Evolutionary conservation across 768 basidiomycete species (phyloP), one percentile per base, ranked within the genome.

Genomic region (Stropharia rugosoannulata): DNA sequence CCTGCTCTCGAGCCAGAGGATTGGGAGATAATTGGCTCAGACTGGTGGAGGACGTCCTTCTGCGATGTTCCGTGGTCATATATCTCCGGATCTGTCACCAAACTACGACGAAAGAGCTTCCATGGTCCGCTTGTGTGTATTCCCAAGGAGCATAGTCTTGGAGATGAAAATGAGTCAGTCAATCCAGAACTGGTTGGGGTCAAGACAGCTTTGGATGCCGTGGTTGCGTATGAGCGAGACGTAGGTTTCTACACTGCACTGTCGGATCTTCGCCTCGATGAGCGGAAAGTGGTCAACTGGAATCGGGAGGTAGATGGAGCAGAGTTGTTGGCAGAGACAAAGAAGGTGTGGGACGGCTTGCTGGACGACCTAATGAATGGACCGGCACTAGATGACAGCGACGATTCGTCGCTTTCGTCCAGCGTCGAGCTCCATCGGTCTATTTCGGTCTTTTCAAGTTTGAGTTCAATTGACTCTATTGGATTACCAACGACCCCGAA

Each of bases 401-500:
- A 68, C 19, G 64, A 61, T 36, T 62, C 57, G 29, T 65, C 62
- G 32, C 55, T 58, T 8, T 64, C 64, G 13, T 52, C 60, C 38
- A 58, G 43, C 49, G 60, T 62, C 22, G 63, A 64, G 38, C 64
- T 72, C 37, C 67, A 70, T 47, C 67, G 70, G 49, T 71, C 69
- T 52, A 70, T 70, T 4, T 72, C 72, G 13, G 69, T 70, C 15
- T 63, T 71, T 47, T 74, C 75, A n/a, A 75, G 71, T 55, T 70
- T 76, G 41, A 75, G 68, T 49, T 81, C 79, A 2, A 70, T 76
- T 36, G 71, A 75, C 42, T 81, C 79, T 2, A 68, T 74, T 48
- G 73, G 76, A 5, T 72, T 72, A 57, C 81, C 81, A n/a, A 73
- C 75, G n/a, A 83, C 82, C 8, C 81, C 82, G 11, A 77, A 76